Percentiles rank a stretch among this genome's conserved stretches.
These are phyloP conservation scores for Auricularia sp. DNA, from an alignment of 768 basidiomycete species.

Conservation along the genomic window DNA sequence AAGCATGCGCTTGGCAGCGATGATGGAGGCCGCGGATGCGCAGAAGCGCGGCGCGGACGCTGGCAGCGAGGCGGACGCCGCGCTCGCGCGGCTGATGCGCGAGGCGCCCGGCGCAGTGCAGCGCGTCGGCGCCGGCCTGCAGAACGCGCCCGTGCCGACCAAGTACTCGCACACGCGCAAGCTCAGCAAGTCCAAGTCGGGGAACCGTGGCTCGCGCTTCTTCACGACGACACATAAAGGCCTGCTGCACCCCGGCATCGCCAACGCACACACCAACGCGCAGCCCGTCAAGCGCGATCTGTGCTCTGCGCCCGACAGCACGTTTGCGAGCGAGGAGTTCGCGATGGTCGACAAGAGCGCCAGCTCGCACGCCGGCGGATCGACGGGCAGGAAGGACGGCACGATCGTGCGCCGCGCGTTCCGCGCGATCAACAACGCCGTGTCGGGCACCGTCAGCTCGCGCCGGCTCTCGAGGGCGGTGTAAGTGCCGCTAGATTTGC, in stretches of 20 bases:
- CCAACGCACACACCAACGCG: conserved; percentile 14
- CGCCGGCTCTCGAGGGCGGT: conserved; percentile 35
- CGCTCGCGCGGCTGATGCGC: background rate
- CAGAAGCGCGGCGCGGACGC: background rate
- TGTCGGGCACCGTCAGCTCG: conserved; percentile 28
- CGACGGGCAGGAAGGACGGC: conserved; percentile 30
- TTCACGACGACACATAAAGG: background rate
- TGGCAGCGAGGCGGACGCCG: background rate
- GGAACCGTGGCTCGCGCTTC: background rate
- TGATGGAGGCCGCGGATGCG: background rate
- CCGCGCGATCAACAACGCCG: conserved; percentile 65
- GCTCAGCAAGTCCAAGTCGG: background rate
- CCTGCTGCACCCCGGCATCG: conserved; percentile 20
- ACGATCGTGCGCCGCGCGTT: conserved; percentile 54
- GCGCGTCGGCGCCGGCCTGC: background rate
- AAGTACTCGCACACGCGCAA: background rate
- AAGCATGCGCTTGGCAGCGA: background rate
- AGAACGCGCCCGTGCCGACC: background rate
- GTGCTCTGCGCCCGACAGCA: conserved; percentile 21
- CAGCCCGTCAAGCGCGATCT: conserved; percentile 1
- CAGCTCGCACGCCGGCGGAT: conserved; percentile 55
- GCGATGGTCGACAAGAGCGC: conserved; percentile 11
- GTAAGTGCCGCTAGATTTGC: conserved; percentile 4
- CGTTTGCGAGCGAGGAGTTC: conserved; percentile 32
- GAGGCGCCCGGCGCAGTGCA: background rate